Evolutionary conservation across 73 alveolate genomes (phyloP), one percentile per base, ranked within the genome.

Genomic region (Paramecium bursaria): DNA sequence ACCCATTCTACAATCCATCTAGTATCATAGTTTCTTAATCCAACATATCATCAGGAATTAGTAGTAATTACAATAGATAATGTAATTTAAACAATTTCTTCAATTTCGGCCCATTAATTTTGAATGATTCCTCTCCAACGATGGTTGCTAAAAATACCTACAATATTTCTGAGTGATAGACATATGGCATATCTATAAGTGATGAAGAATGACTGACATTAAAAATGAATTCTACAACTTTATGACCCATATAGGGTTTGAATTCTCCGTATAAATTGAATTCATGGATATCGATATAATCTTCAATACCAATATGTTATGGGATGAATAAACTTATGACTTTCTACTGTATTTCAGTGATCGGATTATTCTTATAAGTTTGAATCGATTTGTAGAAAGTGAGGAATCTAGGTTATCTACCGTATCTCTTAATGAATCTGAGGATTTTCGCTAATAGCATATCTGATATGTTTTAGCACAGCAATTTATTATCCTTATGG

Each of bases 361-460:
- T 67, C 22, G 82, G 82, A 17, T 52, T 50, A 35, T 79, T 73
- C 31, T 79, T 79, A 54, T 51, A 79, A 10, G 80, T 79, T 13
- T 53, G 23, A 2, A 79, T 79, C 3, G 30, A 39, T 31, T 79
- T 79, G 30, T 39, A 79, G 3, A 79, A 14, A 15, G 19, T 54
- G 9, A 79, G 57, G 17, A 79, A 79, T 54, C 89, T 52, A 14
- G 89, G 79, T 46, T 79, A 79, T 39, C 89, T 79, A 21, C 89
- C 89, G 25, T 39, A 53, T 4, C 31, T 42, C 13, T 61, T 49
- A n/a, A 79, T 79, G 25, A 53, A 53, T 30, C 46, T 15, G 9
- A 49, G 51, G 7, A 79, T 30, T 33, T 53, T 48, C 10, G 30
- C 54, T 15, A 73, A 29, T 35, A 54, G 31, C 10, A 14, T 42